Evolutionary conservation across 352 stramenopile genomes (phyloP).

Genomic region (Globisporangium nagaii): DNA sequence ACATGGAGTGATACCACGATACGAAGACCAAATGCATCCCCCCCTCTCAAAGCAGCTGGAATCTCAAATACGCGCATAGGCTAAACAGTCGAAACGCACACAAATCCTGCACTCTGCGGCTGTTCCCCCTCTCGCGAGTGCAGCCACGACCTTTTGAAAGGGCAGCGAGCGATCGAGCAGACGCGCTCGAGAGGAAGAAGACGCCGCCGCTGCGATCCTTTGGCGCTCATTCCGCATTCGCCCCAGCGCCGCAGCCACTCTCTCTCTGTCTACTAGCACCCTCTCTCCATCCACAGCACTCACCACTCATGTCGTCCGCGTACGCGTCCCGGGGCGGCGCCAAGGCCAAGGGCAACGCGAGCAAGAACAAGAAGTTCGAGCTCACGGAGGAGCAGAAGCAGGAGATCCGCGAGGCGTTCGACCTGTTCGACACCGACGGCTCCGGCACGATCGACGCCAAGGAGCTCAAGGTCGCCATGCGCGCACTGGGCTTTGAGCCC

Average conservation of each 20-base stretch:
- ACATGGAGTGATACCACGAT: too few relatives aligned
- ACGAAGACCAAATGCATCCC: too few relatives aligned
- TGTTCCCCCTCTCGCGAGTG: too few relatives aligned
- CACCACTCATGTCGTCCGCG: slow-evolving; percentile 46
- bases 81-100: too few relatives aligned
- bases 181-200: too few relatives aligned
- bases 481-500: slow-evolving; percentile 93
- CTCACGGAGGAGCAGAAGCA: slow-evolving; percentile 95
- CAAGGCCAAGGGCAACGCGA: slow-evolving; percentile 62
- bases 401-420: slow-evolving; percentile 94
- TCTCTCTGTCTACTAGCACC: not conserved
- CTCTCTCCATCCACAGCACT: not conserved
- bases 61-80: too few relatives aligned
- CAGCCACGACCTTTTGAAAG: too few relatives aligned
- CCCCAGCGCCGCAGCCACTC: not conserved
- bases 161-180: too few relatives aligned
- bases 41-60: too few relatives aligned
- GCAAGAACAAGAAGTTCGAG: slow-evolving; percentile 82
- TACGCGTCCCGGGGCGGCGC: slow-evolving; percentile 55
- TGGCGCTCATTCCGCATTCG: not conserved
- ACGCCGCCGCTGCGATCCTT: too few relatives aligned
- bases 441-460: slow-evolving; percentile 93
- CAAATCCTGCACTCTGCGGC: too few relatives aligned
- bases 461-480: slow-evolving; percentile 95
- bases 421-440: slow-evolving; percentile 97